Evolutionary conservation across 2,329 filamentous ascomycete genomes (phyloP), one percentile per base, ranked within the genome.

Genomic region (Sporothrix dimorphospora): DNA sequence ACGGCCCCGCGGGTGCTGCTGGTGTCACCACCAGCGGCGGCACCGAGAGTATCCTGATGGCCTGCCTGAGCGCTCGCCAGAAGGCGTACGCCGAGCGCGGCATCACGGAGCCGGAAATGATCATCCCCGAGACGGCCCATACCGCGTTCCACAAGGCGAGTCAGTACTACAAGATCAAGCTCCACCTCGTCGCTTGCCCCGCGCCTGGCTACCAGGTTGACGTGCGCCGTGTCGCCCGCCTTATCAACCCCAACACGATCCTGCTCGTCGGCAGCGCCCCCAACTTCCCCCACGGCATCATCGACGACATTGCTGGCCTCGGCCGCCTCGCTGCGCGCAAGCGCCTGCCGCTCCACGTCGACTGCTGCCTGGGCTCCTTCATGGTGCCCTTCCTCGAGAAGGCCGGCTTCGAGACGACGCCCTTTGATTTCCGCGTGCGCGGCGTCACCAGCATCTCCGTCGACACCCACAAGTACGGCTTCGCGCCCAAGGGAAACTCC

Each of bases 401-500:
- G 79, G 94, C 96, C n/a, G 96, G 96, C 59, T 98, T 97, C 81
- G 93, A 97, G 74, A 88, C 92, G 27, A 90, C 92, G 76, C 90
- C 90, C 5, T 98, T 98, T 79, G 96, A 99, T 81, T 99, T 99
- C 88, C 90, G 92, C 71, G 90, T 97, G 73, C 94, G 93, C 76
- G 96, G 96, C 77, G 96, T 99, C 49, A 98, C 95, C 3, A 95
- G 92, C 81, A 98, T 99, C 81, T 94, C 91, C 76, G 97, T 94
- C 81, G 96, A 99, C 81, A 99, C 96, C 2, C 96, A 99, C 87
- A 99, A 99, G 82, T 99, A 99, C 80, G 96, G 96, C 49, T 99
- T 99, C 79, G 96, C 96, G 0, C 96, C 96, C 70, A 99, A 99
- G 84, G 96, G 96, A 76, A 99, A 97, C 86, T 96, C 92, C 69